Percentiles rank a stretch among this genome's conserved stretches.
Conservation (phyloP, 768 basidiomycete species). For the Boletus fagicola region DNA sequence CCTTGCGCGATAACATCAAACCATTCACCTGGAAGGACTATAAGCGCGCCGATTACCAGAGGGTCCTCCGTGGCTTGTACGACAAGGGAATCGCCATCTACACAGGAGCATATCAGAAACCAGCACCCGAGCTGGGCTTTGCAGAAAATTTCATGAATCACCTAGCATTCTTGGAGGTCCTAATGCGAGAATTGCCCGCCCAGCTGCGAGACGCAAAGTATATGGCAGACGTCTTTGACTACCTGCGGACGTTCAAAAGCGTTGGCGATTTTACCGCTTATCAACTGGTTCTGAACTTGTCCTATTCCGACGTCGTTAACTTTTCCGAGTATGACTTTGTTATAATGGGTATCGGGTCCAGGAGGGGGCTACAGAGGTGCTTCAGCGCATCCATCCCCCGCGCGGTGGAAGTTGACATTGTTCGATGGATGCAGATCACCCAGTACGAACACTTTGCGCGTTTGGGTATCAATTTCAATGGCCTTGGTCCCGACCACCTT, state of each 20-base stretch:
- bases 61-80: conserved; percentile 47
- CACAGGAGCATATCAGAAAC: conserved; percentile 69
- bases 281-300: conserved; percentile 61
- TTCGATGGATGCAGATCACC: conserved; percentile 60
- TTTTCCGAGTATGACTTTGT: conserved; percentile 72
- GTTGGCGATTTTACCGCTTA: conserved; percentile 75
- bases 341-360: conserved; percentile 63
- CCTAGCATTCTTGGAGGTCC: conserved; percentile 53
- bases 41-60: conserved; percentile 49
- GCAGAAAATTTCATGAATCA: conserved; percentile 55
- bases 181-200: conserved; percentile 58
- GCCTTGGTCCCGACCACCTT: conserved; percentile 46
- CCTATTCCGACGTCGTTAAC: conserved; percentile 55
- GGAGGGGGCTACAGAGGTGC: conserved; percentile 65
- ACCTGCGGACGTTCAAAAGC: conserved; percentile 57
- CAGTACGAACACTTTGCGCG: conserved; percentile 63
- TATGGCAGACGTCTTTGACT: conserved; percentile 63
- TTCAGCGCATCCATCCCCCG: conserved; percentile 47
- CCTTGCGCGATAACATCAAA: conserved; percentile 50
- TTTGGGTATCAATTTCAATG: conserved; percentile 51
- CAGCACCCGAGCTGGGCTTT: conserved; percentile 56
- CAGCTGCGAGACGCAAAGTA: conserved; percentile 50
- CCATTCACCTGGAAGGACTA: conserved; percentile 62
- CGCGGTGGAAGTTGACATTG: conserved; percentile 54
- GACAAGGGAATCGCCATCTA: conserved; percentile 50